Percentiles rank a stretch among this genome's conserved stretches.
Evolutionary conservation across 345 rosid genomes (phyloP).

Genomic region (Linum tenue): DNA sequence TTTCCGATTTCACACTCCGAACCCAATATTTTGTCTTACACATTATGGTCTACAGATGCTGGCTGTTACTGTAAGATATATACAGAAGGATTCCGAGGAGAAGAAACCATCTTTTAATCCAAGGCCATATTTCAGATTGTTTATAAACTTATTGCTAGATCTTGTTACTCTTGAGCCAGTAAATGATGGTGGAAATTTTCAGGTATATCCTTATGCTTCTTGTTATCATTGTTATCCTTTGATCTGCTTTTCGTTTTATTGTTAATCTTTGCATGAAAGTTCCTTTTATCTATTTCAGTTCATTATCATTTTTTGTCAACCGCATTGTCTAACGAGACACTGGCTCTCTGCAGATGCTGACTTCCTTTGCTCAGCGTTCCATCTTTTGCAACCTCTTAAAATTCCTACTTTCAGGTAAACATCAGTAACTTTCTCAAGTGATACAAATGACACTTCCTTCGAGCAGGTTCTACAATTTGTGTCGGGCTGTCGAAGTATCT

Average conservation of each 20-base stretch:
- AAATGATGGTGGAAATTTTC: conserved; percentile 61
- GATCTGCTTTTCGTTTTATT: conserved; percentile 8
- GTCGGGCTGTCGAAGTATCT: conserved; percentile 5
- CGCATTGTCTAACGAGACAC: neutral
- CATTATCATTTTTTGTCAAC: neutral
- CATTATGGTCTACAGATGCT: conserved; percentile 46
- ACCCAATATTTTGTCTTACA: conserved; percentile 3
- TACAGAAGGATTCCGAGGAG: conserved; percentile 82
- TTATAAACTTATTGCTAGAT: conserved; percentile 72
- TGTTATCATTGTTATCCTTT: neutral
- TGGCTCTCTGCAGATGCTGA: conserved; percentile 50
- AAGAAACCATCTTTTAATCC: conserved; percentile 61
- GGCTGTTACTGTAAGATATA: conserved; percentile 54
- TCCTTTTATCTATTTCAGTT: neutral
- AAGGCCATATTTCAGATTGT: conserved; percentile 66
- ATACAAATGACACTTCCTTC: neutral
- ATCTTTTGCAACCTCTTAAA: conserved; percentile 79
- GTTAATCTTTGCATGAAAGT: conserved; percentile 9
- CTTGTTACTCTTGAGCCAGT: conserved; percentile 54
- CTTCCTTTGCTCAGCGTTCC: conserved; percentile 85
- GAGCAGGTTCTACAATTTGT: neutral
- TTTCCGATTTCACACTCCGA: neutral
- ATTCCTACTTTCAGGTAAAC: conserved; percentile 86
- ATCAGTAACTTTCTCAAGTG: neutral
- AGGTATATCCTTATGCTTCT: conserved; percentile 33